A percentile compares a stretch with the other conserved stretches of the same genome.
These are phyloP conservation scores for Drosera capensis DNA, from an alignment of 148 eudicot genomes.

Conservation along the genomic window DNA sequence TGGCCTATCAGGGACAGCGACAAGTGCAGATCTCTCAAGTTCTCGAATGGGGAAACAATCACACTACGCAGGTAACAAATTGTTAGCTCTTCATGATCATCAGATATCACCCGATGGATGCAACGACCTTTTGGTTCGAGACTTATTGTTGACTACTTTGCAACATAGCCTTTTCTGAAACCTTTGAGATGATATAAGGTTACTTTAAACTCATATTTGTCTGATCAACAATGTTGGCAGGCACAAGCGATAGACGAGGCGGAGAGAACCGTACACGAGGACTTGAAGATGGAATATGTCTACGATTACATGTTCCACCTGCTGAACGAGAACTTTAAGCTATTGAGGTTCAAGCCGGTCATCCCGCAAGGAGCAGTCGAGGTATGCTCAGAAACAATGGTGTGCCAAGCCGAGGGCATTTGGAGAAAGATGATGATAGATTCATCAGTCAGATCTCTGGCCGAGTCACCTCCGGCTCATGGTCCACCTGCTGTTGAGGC, in stretches of 20 bases:
- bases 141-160: neutral
- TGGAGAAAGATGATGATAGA: slow-evolving; percentile 33
- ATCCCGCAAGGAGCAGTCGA: slow-evolving; percentile 24
- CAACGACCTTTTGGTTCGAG: neutral
- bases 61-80: slow-evolving; percentile 25
- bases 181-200: neutral
- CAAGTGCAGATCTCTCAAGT: slow-evolving; percentile 39
- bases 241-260: slow-evolving; percentile 27
- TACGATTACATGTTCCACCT: slow-evolving; percentile 52
- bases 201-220: neutral
- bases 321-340: slow-evolving; percentile 35
- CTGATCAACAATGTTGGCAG: slow-evolving; percentile 1
- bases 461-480: slow-evolving; percentile 31
- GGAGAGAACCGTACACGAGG: slow-evolving; percentile 22
- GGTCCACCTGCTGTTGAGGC: slow-evolving; percentile 13
- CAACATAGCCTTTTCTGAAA: neutral
- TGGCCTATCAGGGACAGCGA: slow-evolving; percentile 35
- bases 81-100: neutral
- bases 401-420: slow-evolving; percentile 15
- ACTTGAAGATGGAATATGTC: slow-evolving; percentile 32
- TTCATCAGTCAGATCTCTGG: slow-evolving; percentile 24
- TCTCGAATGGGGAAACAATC: slow-evolving; percentile 53
- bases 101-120: neutral
- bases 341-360: slow-evolving; percentile 29
- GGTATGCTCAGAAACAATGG: slow-evolving; percentile 39